Base-by-base conservation (phyloP, 2,329 filamentous ascomycete genomes). In the Cercospora sp. region DNA sequence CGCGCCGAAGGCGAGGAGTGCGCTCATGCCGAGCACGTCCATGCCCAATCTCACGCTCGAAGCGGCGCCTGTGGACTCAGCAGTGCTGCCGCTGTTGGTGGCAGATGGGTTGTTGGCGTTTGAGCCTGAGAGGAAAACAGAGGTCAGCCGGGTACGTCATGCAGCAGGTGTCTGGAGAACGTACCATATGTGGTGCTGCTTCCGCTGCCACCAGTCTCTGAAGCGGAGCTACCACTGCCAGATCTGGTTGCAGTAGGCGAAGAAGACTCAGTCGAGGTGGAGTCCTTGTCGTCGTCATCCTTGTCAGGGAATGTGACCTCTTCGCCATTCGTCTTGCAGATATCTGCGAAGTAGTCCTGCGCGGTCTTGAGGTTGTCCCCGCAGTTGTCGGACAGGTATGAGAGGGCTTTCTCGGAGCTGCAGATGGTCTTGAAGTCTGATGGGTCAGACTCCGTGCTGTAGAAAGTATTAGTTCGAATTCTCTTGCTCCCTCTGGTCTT, bases 381-480 rank as follows among this genome's bases (percentile, higher is more conserved):
- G 69, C 78, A 80, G 49, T 77, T 74, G 49, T 71, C 70, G 70
- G 59, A 66, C 51, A 79, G 69, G 69, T 73, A 73, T 21, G 70
- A 61, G 63, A 74, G 69, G 65, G 78, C 76, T 30, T 74, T 70
- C 18, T 68, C 70, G 13, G 75, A 73, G 66, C 65, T 66, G 73
- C 78, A 80, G 70, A 80, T 74, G 43, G 68, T 67, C 67, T 76
- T 72, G 65, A 79, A 70, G 65, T 78, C 74, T 51, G 70, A 67
- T 12, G 78, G 78, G 61, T 79, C 72, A n/a, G 67, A 66, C 61
- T 77, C 74, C 12, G 74, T 76, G 75, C 76, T 79, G 66, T 32
- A 13, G 10, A 24, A 21, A 8, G 28, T 68, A 63, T 66, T 51
- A 67, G 61, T 43, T 40, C 37, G 28, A 28, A 28, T n/a, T 6